Evolutionary conservation across 306 rosid species (phyloP), one percentile per base, ranked within the genome.

Genomic region (Canavalia gladiata): DNA sequence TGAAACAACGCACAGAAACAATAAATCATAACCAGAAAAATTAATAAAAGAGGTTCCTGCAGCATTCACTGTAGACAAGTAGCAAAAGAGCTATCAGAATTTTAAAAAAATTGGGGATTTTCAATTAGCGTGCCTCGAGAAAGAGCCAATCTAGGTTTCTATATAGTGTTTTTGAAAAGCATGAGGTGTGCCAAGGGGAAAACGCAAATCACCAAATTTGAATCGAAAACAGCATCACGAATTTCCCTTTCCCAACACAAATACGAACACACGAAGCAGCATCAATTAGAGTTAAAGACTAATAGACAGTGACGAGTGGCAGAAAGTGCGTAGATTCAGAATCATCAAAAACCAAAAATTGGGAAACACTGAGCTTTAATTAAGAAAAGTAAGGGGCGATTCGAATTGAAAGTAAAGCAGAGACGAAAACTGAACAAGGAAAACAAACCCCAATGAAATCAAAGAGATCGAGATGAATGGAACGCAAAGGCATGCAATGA

Each of bases 401-500:
- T 66, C 71, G 11, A 65, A 78, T 31, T n/a, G 64, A 68, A 76
- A 72, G 1, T 5, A 9, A 64, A 65, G 28, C 63, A 45, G 7
- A 62, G n/a, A 55, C 4, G 31, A 67, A 74, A 67, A 75, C 55
- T 12, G 1, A 56, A 56, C 1, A 29, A 66, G 1, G 11, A 18
- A 60, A 51, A 12, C 30, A 25, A 60, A 76, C 6, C 68, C 3
- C 2, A 56, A 4, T 6, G 7, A 52, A 78, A 78, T 29, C 8
- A 68, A 51, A n/a, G 79, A 74, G 82, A 86, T 82, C 82, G 72
- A 79, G 54, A 64, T 51, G 18, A 45, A 6, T 28, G 9, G 31
- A 67, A 55, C 7, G 59, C 51, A 68, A 5, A 50, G 39, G 34
- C 69, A 76, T 51, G 62, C 62, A 84, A 79, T 13, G 1, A 67